Percentiles rank a stretch among this genome's conserved stretches.
These are phyloP conservation scores for Plantago major DNA, from an alignment of 257 asterid genomes.

Conservation along the genomic window DNA sequence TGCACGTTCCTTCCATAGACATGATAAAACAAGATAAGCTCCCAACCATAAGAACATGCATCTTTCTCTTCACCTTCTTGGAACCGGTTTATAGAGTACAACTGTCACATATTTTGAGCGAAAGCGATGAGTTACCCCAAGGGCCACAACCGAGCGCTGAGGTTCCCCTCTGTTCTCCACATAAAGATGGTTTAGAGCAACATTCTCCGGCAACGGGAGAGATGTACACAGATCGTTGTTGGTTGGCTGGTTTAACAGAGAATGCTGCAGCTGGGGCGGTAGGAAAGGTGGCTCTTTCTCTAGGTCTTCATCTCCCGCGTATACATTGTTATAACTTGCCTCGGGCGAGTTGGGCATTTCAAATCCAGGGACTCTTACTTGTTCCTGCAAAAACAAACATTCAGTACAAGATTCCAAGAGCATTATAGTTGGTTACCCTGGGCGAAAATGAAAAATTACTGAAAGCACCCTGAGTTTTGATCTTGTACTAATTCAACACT, in stretches of 20 bases:
- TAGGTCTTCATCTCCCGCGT: constrained; percentile 66
- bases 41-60: neutral
- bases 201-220: constrained; percentile 71
- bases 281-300: constrained; percentile 75
- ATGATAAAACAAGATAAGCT: constrained; percentile 9
- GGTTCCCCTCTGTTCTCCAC: constrained; percentile 58
- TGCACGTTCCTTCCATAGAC: constrained; percentile 16
- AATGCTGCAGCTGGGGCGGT: constrained; percentile 73
- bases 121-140: constrained; percentile 82
- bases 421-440: neutral
- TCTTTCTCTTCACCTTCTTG: constrained; percentile 47
- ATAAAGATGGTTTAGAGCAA: constrained; percentile 81
- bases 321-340: constrained; percentile 68
- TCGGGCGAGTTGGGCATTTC: constrained; percentile 83
- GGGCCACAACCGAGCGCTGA: constrained; percentile 68
- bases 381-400: constrained; percentile 44
- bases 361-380: constrained; percentile 70
- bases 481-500: no score
- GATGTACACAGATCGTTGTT: constrained; percentile 33
- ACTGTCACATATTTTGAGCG: constrained; percentile 82
- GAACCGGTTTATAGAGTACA: constrained; percentile 89
- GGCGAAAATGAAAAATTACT: neutral
- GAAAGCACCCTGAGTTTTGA: no score
- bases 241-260: constrained; percentile 51
- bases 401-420: neutral